A percentile compares a stretch with the other conserved stretches of the same genome.
Evolutionary conservation across 2,329 filamentous ascomycete species (phyloP).

Genomic region (Epichloe baconii): DNA sequence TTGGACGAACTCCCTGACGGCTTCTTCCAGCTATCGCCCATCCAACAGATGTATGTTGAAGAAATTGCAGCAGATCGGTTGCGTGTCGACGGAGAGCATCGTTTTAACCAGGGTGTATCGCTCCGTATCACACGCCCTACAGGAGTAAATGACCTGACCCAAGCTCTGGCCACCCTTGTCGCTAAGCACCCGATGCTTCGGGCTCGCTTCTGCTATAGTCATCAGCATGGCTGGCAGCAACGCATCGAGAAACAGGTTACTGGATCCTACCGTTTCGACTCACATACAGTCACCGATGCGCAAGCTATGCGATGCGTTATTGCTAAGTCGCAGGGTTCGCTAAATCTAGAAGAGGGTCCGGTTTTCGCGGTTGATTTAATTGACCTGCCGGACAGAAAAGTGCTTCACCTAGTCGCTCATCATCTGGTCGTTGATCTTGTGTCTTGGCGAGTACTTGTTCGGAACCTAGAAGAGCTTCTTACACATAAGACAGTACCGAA

Average conservation of each 20-base stretch:
- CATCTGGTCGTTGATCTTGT: conserved; percentile 29
- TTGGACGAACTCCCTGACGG: no score
- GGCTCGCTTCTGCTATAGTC: conserved; percentile 15
- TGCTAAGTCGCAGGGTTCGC: no score
- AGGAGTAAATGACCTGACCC: no score
- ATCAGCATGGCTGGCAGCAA: conserved; percentile 10
- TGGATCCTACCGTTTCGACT: no score
- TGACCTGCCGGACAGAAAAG: no score
- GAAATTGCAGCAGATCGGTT: no score
- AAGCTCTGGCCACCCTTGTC: conserved; percentile 15
- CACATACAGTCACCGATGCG: no score
- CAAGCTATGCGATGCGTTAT: no score
- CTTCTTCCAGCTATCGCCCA: no score
- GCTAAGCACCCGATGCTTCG: conserved; percentile 23
- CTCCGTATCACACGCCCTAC: conserved; percentile 10
- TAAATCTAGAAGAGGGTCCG: no score
- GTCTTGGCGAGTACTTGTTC: conserved; percentile 28
- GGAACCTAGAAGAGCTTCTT: conserved; percentile 8
- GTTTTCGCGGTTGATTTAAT: no score
- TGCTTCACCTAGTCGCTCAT: conserved; percentile 7
- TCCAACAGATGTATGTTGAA: no score
- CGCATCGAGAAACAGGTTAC: conserved; percentile 8
- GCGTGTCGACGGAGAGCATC: conserved; percentile 13
- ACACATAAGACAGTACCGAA: background rate
- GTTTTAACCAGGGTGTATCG: conserved; percentile 33